Percentiles rank a stretch among this genome's conserved stretches.
phyloP scores from a whole-genome alignment of 345 rosid species.

The Clarkia xantiana region DNA sequence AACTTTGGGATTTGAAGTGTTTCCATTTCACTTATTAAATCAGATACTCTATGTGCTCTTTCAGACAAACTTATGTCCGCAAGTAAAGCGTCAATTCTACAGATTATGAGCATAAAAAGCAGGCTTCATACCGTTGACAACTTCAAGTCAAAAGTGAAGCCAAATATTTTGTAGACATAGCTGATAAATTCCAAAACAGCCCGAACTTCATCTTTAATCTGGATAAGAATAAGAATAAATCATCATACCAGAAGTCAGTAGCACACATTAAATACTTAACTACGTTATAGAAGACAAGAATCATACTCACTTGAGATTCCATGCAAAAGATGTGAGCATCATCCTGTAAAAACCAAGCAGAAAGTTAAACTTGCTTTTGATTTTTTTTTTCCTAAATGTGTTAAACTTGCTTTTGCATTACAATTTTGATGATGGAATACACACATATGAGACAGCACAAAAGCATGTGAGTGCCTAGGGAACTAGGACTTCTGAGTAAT shows the following conservation, averaged over 20 bases:
- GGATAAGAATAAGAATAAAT: conserved; percentile 14
- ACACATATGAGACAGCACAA: too few relatives aligned
- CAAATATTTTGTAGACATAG: conserved; percentile 49
- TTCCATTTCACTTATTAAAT: too few relatives aligned
- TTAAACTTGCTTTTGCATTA: too few relatives aligned
- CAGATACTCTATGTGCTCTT: not conserved
- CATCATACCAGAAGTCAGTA: conserved; percentile 5
- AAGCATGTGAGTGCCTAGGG: too few relatives aligned
- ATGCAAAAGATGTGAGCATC: conserved; percentile 94
- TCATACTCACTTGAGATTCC: conserved; percentile 51
- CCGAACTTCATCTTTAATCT: conserved; percentile 77
- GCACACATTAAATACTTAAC: not conserved
- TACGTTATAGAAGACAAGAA: conserved; percentile 4
- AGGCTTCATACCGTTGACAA: conserved; percentile 61
- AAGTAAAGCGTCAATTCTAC: too few relatives aligned
- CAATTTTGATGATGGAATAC: not conserved
- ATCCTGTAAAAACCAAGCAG: conserved; percentile 45
- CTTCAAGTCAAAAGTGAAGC: conserved; percentile 88
- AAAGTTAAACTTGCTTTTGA: not conserved
- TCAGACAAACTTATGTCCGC: not conserved
- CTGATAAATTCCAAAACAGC: conserved; percentile 73
- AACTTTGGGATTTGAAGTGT: too few relatives aligned
- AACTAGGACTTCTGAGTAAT: too few relatives aligned
- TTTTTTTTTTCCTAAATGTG: too few relatives aligned
- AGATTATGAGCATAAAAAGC: not conserved